Conservation (phyloP, 306 rosid genomes). For the Quercus wislizeni region DNA sequence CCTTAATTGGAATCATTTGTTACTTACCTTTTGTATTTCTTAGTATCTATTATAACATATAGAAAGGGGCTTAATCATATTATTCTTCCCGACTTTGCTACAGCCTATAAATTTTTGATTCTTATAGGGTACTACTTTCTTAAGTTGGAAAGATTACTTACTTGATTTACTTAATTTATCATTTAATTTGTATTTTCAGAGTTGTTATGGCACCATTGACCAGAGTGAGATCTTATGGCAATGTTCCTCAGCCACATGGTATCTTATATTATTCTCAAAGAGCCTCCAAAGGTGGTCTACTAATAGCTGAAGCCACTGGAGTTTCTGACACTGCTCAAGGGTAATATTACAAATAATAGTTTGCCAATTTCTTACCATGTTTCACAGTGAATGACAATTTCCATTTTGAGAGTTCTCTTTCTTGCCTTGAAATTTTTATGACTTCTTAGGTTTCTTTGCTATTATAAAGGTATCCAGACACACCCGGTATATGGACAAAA, state of each 20-base stretch:
- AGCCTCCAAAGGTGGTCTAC: slow-evolving; percentile 34
- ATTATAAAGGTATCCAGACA: slow-evolving; percentile 22
- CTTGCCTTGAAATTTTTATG: not conserved
- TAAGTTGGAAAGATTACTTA: not conserved
- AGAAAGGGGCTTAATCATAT: not conserved
- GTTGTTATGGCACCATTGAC: slow-evolving; percentile 43
- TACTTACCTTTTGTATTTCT: no score
- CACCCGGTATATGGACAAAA: slow-evolving; percentile 48
- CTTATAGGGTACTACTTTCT: not conserved
- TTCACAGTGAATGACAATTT: not conserved
- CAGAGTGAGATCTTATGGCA: slow-evolving; percentile 24
- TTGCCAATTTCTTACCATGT: not conserved
- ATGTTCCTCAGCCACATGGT: slow-evolving; percentile 42
- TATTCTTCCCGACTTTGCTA: not conserved
- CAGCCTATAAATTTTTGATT: not conserved
- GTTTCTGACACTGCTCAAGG: slow-evolving; percentile 45
- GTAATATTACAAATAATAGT: not conserved
- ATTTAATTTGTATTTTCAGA: slow-evolving; percentile 13
- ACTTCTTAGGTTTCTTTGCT: not conserved
- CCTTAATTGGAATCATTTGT: no score
- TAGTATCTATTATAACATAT: not conserved
- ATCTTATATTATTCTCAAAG: slow-evolving; percentile 44
- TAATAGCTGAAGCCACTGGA: slow-evolving; percentile 36
- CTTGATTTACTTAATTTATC: not conserved
- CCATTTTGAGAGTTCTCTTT: not conserved